phyloP scores from a whole-genome alignment of 1,284 basidiomycete species.

The Pterula multifida region DNA sequence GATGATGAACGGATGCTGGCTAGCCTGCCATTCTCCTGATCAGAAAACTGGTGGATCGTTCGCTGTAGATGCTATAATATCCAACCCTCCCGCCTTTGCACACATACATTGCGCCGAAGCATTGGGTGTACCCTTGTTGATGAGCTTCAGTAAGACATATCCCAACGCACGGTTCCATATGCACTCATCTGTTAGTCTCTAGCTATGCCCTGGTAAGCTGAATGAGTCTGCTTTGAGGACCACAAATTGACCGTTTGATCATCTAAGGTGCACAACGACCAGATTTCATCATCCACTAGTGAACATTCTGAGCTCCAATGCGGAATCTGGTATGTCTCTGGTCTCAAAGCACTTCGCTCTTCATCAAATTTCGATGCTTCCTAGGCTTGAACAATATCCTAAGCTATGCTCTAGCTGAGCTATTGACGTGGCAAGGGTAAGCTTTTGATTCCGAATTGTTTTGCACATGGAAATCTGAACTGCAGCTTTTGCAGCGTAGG shows the following conservation, averaged over 20 bases:
- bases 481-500: not conserved
- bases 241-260: not conserved
- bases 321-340: slow-evolving; percentile 39
- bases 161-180: slow-evolving; percentile 1
- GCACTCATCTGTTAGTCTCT: slow-evolving; percentile 5
- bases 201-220: slow-evolving; percentile 56
- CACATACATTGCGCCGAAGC: slow-evolving; percentile 57
- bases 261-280: slow-evolving; percentile 36
- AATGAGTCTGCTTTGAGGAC: not conserved
- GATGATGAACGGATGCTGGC: slow-evolving; percentile 52
- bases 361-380: not conserved
- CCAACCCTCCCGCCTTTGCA: slow-evolving; percentile 53
- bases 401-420: slow-evolving; percentile 42
- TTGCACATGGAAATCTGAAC: slow-evolving; percentile 1
- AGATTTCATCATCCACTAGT: slow-evolving; percentile 56
- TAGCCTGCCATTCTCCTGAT: slow-evolving; percentile 36
- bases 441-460: slow-evolving; percentile 8
- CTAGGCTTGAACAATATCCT: slow-evolving; percentile 41
- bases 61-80: slow-evolving; percentile 51
- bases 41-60: slow-evolving; percentile 30
- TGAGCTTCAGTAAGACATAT: slow-evolving; percentile 40
- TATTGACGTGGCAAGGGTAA: slow-evolving; percentile 48
- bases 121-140: slow-evolving; percentile 42
- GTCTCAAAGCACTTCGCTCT: slow-evolving; percentile 41
- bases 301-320: slow-evolving; percentile 39